These are phyloP conservation scores for Thelonectria olida DNA, from an alignment of 2,329 filamentous ascomycete genomes.

Conservation along the genomic window DNA sequence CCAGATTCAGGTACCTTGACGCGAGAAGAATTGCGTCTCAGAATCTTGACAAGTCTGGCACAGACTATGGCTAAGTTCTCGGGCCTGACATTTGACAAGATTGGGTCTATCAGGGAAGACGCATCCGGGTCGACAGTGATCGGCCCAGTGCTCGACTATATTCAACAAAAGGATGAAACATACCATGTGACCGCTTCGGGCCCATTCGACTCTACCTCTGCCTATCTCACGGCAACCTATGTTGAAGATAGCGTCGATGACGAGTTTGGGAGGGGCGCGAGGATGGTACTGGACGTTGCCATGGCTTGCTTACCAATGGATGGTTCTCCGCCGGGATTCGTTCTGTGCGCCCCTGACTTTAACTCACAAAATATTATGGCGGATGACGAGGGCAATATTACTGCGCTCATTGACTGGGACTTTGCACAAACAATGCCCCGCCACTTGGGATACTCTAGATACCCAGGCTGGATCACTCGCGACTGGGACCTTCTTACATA, in stretches of 20 bases:
- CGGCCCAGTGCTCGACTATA: constrained; percentile 9
- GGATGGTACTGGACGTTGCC: constrained; percentile 10
- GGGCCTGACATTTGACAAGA: constrained; percentile 21
- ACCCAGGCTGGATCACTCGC: constrained; percentile 24
- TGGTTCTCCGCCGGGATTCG: constrained; percentile 17
- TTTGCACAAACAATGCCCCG: constrained; percentile 16
- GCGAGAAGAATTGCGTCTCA: constrained; percentile 24
- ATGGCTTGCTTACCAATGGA: neutral
- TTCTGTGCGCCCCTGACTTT: constrained; percentile 28
- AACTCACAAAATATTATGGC: constrained; percentile 31
- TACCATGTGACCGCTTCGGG: constrained; percentile 9
- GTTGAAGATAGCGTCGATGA: neutral
- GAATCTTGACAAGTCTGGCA: constrained; percentile 18
- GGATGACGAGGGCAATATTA: constrained; percentile 18
- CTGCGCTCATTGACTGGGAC: constrained; percentile 28
- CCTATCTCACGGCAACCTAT: neutral
- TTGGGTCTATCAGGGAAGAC: constrained; percentile 21
- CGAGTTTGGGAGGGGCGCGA: constrained; percentile 4
- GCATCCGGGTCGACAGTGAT: constrained; percentile 2
- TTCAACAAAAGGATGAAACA: constrained; percentile 3
- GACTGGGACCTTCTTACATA: constrained; percentile 30
- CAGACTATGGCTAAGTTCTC: constrained; percentile 24
- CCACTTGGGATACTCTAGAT: constrained; percentile 13
- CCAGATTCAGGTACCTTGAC: neutral
- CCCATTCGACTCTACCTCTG: constrained; percentile 17